phyloP scores from a whole-genome alignment of 176 grass and related monocot genomes.

The Carex myosuroides region DNA sequence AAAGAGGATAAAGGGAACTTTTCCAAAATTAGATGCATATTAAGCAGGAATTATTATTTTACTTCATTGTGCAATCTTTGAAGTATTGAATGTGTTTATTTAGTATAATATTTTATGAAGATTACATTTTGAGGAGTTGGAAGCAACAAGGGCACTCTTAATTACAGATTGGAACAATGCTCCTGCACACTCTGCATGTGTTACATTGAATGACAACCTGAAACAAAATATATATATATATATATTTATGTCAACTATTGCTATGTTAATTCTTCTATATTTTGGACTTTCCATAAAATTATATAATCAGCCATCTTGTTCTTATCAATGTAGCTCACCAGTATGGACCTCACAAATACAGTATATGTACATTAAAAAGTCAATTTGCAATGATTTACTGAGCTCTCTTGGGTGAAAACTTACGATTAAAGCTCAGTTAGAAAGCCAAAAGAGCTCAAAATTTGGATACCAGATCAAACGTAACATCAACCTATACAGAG shows the following conservation, averaged over 20 bases:
- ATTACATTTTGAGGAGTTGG: conserved; percentile 52
- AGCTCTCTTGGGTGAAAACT: not conserved
- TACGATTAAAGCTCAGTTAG: not conserved
- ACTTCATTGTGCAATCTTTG: not conserved
- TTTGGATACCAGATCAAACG: not conserved
- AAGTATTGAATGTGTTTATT: not conserved
- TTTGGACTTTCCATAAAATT: not conserved
- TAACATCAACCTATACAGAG: not conserved
- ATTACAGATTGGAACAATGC: conserved; percentile 71
- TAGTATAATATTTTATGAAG: not conserved
- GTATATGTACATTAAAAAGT: not conserved
- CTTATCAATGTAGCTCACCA: not conserved
- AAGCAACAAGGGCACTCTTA: conserved; percentile 53
- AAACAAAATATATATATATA: conserved; percentile 14
- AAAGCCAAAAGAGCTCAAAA: not conserved
- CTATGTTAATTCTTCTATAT: not conserved
- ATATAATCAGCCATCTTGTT: not conserved
- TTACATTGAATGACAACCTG: conserved; percentile 78
- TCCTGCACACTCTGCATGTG: conserved; percentile 77
- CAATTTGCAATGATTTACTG: not conserved
- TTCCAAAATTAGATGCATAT: not conserved
- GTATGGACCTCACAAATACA: not conserved
- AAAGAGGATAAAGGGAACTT: not conserved
- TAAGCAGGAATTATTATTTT: not conserved
- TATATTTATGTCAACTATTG: not conserved